These are phyloP conservation scores for Panaeolus papilionaceus DNA, from an alignment of 768 basidiomycete species.

Conservation along the genomic window DNA sequence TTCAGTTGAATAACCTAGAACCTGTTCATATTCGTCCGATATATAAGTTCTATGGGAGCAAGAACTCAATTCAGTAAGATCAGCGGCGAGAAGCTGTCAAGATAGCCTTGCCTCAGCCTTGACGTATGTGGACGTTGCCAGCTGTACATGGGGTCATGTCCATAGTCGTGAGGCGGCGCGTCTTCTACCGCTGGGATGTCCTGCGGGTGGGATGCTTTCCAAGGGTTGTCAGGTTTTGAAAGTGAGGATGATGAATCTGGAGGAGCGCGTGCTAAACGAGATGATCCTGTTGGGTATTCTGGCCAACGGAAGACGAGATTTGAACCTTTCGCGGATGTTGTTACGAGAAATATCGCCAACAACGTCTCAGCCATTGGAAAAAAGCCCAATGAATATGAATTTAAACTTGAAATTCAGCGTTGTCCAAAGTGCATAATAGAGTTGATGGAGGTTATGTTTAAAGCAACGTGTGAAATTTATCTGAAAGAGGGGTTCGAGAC, in stretches of 20 bases:
- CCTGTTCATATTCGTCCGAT: slow-evolving; percentile 62
- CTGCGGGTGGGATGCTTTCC: slow-evolving; percentile 66
- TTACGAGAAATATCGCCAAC: slow-evolving; percentile 82
- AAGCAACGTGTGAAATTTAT: not conserved
- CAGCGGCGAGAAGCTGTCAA: slow-evolving; percentile 53
- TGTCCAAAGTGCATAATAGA: not conserved
- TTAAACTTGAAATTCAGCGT: not conserved
- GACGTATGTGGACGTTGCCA: slow-evolving; percentile 64
- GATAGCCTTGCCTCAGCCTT: slow-evolving; percentile 52
- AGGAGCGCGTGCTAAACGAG: slow-evolving; percentile 74
- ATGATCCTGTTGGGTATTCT: slow-evolving; percentile 64
- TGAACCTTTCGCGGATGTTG: slow-evolving; percentile 82
- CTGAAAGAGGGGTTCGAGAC: not conserved
- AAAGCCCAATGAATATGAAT: not conserved
- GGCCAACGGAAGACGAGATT: slow-evolving; percentile 89
- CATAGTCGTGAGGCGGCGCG: slow-evolving; percentile 27
- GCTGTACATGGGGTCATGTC: slow-evolving; percentile 55
- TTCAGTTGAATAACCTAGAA: slow-evolving; percentile 83
- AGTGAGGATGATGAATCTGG: slow-evolving; percentile 53
- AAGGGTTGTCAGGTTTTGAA: slow-evolving; percentile 73
- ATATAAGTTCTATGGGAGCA: slow-evolving; percentile 46
- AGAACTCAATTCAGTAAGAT: slow-evolving; percentile 58
- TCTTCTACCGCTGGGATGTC: slow-evolving; percentile 32
- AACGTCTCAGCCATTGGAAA: slow-evolving; percentile 75
- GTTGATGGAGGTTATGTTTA: not conserved